phyloP scores from a whole-genome alignment of 2,329 filamentous ascomycete species.

The Daldinia sp. region DNA sequence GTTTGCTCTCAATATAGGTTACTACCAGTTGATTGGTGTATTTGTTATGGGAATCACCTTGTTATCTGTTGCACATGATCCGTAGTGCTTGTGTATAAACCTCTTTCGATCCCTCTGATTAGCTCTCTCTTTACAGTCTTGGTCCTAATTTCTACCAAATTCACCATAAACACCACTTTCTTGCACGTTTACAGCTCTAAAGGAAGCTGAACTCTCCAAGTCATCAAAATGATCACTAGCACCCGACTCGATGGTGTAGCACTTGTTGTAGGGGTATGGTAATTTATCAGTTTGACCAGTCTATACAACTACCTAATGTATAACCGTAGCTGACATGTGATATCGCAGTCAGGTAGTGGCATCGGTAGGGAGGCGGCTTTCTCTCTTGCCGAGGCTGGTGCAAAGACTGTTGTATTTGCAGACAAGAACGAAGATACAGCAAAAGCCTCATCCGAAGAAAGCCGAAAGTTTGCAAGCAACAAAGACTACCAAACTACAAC shows the following conservation, averaged over 20 bases:
- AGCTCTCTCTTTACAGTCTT: too few relatives aligned
- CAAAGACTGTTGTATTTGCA: conserved; percentile 39
- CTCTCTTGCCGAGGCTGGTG: conserved; percentile 43
- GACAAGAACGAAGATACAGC: conserved; percentile 41
- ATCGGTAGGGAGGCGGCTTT: conserved; percentile 43
- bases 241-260: not conserved
- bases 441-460: conserved; percentile 37
- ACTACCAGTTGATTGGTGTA: too few relatives aligned
- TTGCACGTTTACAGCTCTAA: not conserved
- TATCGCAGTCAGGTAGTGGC: conserved; percentile 34
- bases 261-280: not conserved
- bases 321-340: not conserved
- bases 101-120: too few relatives aligned
- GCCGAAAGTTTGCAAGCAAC: conserved; percentile 39
- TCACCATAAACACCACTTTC: not conserved
- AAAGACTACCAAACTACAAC: conserved; percentile 26
- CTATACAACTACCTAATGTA: not conserved
- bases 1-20: too few relatives aligned
- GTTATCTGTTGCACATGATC: too few relatives aligned
- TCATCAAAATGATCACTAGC: not conserved
- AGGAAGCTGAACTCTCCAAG: not conserved
- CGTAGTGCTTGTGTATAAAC: too few relatives aligned
- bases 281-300: not conserved
- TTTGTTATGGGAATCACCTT: too few relatives aligned
- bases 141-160: not conserved